Evolutionary conservation across 164 flowering plant species (phyloP).

Genomic region (Echeveria elegans): DNA sequence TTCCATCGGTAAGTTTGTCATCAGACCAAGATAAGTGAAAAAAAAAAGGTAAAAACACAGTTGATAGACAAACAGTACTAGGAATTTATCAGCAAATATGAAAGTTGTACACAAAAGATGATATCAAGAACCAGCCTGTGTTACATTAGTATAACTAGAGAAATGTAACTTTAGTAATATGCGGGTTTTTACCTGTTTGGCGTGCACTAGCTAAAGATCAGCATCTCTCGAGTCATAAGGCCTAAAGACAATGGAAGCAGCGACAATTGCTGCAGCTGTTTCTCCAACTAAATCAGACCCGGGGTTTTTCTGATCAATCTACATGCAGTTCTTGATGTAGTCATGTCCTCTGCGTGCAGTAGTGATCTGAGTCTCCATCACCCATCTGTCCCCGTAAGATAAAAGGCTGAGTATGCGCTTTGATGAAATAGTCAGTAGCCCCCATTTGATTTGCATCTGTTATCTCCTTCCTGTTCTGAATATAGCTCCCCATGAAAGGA

Average conservation of each 20-base stretch:
- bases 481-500: conserved; percentile 76
- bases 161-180: neutral
- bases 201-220: conserved; percentile 40
- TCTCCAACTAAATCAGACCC: conserved; percentile 85
- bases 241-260: conserved; percentile 67
- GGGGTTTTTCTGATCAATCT: conserved; percentile 42
- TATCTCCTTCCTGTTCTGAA: conserved; percentile 44
- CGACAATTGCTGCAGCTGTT: conserved; percentile 83
- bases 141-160: no score
- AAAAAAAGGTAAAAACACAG: neutral
- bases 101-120: conserved; percentile 40
- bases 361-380: conserved; percentile 64
- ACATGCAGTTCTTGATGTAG: conserved; percentile 58
- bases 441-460: conserved; percentile 44
- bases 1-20: neutral
- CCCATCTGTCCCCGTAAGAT: conserved; percentile 77
- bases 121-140: neutral
- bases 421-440: conserved; percentile 82
- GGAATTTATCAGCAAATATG: conserved; percentile 67
- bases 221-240: conserved; percentile 52
- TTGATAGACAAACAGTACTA: conserved; percentile 43
- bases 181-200: conserved; percentile 33
- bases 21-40: neutral
- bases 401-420: conserved; percentile 52
- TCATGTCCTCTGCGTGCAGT: conserved; percentile 80